Evolutionary conservation across 2,329 filamentous ascomycete species (phyloP).

Genomic region (Macrophomina phaseolina): DNA sequence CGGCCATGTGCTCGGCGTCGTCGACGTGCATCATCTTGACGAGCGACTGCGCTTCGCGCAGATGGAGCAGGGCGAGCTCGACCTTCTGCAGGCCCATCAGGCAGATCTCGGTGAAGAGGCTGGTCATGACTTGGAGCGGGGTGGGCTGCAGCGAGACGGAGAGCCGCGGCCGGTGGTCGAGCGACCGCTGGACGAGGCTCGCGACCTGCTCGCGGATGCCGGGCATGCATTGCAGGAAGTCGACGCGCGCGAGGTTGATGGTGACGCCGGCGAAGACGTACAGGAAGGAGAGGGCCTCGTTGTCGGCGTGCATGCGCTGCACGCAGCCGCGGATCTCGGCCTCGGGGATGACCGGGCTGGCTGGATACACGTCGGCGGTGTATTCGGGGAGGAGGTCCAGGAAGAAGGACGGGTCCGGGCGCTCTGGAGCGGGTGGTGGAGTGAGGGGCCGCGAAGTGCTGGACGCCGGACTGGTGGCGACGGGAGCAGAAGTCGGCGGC

Average conservation of each 20-base stretch:
- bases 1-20: constrained; percentile 42
- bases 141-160: constrained; percentile 33
- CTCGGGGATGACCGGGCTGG: constrained; percentile 54
- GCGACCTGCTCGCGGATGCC: constrained; percentile 12
- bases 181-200: constrained; percentile 16
- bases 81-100: constrained; percentile 75
- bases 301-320: constrained; percentile 21
- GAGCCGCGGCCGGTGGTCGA: constrained; percentile 32
- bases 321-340: constrained; percentile 44
- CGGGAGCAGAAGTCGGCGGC: neutral
- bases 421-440: constrained; percentile 61
- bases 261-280: constrained; percentile 46
- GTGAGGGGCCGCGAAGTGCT: constrained; percentile 44
- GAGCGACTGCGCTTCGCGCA: constrained; percentile 78
- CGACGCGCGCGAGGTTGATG: constrained; percentile 11
- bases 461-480: neutral
- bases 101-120: constrained; percentile 77
- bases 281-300: constrained; percentile 51
- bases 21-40: constrained; percentile 43
- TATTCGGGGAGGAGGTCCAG: constrained; percentile 53
- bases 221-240: constrained; percentile 33
- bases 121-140: constrained; percentile 63
- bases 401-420: constrained; percentile 41
- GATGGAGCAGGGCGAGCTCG: constrained; percentile 78
- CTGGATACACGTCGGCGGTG: constrained; percentile 52